phyloP scores from a whole-genome alignment of 495 filamentous ascomycete genomes.

The Jackrogersella minutella region DNA sequence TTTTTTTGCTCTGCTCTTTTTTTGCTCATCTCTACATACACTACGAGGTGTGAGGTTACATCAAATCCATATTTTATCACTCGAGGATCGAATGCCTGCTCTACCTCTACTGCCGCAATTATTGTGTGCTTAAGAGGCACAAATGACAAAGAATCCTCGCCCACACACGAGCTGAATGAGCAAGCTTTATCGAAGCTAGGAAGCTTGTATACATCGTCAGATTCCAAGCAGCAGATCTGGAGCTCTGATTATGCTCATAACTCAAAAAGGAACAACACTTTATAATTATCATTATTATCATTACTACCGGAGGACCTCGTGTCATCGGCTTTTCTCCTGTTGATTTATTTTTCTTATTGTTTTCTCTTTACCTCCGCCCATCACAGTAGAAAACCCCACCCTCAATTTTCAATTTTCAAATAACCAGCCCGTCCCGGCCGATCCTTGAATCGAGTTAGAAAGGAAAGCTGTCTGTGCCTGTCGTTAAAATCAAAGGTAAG shows the following conservation, averaged over 20 bases:
- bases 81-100: conserved; percentile 18
- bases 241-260: conserved; percentile 30
- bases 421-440: conserved; percentile 36
- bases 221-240: conserved; percentile 26
- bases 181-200: conserved; percentile 21
- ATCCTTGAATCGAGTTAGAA: conserved; percentile 47
- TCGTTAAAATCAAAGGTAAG: conserved; percentile 19
- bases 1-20: conserved; percentile 8
- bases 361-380: conserved; percentile 21
- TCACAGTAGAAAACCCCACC: conserved; percentile 26
- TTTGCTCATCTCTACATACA: too few relatives aligned
- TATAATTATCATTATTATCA: conserved; percentile 2
- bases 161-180: conserved; percentile 6
- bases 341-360: conserved; percentile 24
- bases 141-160: conserved; percentile 13
- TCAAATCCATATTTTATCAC: conserved; percentile 10
- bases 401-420: conserved; percentile 27
- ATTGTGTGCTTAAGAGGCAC: conserved; percentile 28
- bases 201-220: conserved; percentile 32
- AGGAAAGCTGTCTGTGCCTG: conserved; percentile 39
- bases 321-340: conserved; percentile 29
- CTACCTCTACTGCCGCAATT: conserved; percentile 12
- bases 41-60: conserved; percentile 31
- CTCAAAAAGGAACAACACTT: conserved; percentile 12
- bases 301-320: conserved; percentile 20